These are phyloP conservation scores for Escallonia rubra DNA, from an alignment of 129 eudicot genomes.

Conservation along the genomic window DNA sequence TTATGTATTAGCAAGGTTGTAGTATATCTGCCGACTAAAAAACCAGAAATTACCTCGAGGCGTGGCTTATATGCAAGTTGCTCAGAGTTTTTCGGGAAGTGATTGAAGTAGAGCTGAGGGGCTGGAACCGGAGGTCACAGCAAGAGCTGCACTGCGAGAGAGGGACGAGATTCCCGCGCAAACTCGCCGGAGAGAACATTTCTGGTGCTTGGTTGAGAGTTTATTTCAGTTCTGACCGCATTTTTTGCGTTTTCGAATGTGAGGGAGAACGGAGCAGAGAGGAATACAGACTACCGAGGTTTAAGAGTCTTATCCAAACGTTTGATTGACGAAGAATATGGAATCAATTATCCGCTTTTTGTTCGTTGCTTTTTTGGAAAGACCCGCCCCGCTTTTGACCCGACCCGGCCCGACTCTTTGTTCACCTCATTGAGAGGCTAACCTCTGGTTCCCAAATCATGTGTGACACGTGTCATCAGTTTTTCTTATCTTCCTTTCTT, in stretches of 20 bases:
- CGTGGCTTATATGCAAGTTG: conserved; percentile 9
- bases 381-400: neutral
- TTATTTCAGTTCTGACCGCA: conserved; percentile 21
- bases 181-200: conserved; percentile 44
- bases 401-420: neutral
- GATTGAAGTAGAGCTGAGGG: conserved; percentile 24
- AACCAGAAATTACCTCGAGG: conserved; percentile 19
- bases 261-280: neutral
- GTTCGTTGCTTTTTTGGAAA: neutral
- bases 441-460: neutral
- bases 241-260: conserved; percentile 3
- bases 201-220: neutral
- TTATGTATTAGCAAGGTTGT: no score
- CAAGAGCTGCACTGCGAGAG: conserved; percentile 48
- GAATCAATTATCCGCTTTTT: conserved; percentile 10
- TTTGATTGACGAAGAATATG: neutral
- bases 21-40: no score
- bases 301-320: conserved; percentile 16
- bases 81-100: conserved; percentile 17
- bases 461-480: no score
- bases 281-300: neutral
- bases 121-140: conserved; percentile 38
- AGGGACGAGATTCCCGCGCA: conserved; percentile 53
- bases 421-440: neutral
- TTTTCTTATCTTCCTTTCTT: no score